Conservation (phyloP, 176 grass and related monocot genomes). For the Carex kokanica region DNA sequence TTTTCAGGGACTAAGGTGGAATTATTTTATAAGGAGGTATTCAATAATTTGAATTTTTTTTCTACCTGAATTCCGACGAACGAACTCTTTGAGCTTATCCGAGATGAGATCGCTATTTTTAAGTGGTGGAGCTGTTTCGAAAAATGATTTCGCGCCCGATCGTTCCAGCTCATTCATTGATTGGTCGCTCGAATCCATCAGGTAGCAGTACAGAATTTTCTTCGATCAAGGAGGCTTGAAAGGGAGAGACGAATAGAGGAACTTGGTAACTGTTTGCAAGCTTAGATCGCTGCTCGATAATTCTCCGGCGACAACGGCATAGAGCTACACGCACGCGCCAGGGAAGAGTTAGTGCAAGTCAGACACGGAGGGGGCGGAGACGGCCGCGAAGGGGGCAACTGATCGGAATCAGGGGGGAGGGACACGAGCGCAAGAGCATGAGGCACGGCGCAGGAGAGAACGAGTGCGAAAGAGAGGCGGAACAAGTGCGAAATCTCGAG, state of each 20-base stretch:
- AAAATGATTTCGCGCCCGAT: slow-evolving; percentile 1
- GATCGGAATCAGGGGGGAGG: too few species aligned
- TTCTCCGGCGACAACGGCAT: too few species aligned
- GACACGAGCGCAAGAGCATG: too few species aligned
- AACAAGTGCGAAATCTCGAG: too few species aligned
- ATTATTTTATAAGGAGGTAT: not conserved
- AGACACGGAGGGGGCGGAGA: too few species aligned
- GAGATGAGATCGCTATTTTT: slow-evolving; percentile 17
- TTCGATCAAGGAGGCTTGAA: not conserved
- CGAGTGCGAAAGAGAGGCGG: too few species aligned
- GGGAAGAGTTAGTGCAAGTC: too few species aligned
- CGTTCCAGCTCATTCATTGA: not conserved
- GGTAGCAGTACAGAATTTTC: not conserved
- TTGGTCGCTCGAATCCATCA: not conserved
- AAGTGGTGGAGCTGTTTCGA: slow-evolving; percentile 10
- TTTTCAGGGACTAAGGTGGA: not conserved
- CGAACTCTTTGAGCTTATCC: slow-evolving; percentile 20
- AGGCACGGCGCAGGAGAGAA: too few species aligned
- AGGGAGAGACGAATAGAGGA: not conserved
- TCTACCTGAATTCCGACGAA: slow-evolving; percentile 25
- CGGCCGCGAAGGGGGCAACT: too few species aligned
- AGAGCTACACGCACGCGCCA: too few species aligned
- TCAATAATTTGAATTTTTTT: not conserved
- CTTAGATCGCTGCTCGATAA: too few species aligned
- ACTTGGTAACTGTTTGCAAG: not conserved